Percentiles rank a stretch among this genome's conserved stretches.
phyloP scores from a whole-genome alignment of 768 basidiomycete species.

The Lactarius tabidus region DNA sequence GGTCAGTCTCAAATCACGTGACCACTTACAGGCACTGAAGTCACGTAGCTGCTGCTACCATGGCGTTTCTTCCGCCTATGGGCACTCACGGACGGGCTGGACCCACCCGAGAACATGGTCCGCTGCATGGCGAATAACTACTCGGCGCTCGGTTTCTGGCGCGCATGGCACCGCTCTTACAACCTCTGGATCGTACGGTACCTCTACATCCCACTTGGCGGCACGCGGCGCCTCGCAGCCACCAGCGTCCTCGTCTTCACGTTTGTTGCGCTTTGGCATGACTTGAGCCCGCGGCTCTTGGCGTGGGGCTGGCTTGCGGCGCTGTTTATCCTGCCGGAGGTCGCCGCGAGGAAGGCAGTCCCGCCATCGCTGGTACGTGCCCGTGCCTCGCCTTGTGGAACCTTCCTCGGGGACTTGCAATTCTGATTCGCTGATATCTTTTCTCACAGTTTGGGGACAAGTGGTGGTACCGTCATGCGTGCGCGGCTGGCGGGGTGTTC shows the following conservation, averaged over 20 bases:
- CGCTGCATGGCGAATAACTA: constrained; percentile 99
- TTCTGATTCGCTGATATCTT: constrained; percentile 4
- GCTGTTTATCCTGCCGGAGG: constrained; percentile 85
- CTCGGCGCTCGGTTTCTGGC: constrained; percentile 89
- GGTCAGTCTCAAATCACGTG: too few relatives aligned
- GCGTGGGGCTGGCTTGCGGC: constrained; percentile 97
- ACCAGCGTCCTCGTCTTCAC: constrained; percentile 84
- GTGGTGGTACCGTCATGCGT: constrained; percentile 83
- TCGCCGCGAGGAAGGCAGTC: constrained; percentile 56
- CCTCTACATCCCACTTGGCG: constrained; percentile 92
- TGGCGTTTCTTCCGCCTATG: too few relatives aligned
- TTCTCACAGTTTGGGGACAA: constrained; percentile 54
- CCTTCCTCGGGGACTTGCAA: background rate
- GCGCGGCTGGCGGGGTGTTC: constrained; percentile 74
- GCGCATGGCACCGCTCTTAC: constrained; percentile 94
- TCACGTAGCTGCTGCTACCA: too few relatives aligned
- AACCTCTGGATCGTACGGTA: constrained; percentile 94
- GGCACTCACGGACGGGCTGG: constrained; percentile 83
- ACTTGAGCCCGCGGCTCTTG: constrained; percentile 79
- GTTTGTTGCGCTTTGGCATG: constrained; percentile 98
- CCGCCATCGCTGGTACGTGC: constrained; percentile 61
- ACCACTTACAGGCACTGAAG: too few relatives aligned
- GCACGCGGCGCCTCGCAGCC: constrained; percentile 48
- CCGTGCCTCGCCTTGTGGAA: too few relatives aligned
- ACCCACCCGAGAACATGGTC: constrained; percentile 98